Evolutionary conservation across 768 basidiomycete species (phyloP).

Genomic region (Rubroboletus pulcherrimus): DNA sequence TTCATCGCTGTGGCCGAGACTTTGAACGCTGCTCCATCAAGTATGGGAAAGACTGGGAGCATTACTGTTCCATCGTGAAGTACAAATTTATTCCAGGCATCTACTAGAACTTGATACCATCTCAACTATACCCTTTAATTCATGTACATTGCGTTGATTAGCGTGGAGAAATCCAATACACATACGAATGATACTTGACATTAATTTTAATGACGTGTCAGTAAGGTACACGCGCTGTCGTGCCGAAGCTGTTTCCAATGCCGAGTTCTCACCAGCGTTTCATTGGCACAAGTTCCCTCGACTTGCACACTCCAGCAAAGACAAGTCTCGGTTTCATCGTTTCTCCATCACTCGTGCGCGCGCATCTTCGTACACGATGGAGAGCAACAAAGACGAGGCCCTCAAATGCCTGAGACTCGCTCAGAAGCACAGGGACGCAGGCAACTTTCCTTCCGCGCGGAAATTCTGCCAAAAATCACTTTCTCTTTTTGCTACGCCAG

Average conservation of each 20-base stretch:
- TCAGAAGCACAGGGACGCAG: constrained; percentile 64
- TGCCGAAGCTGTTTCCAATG: constrained; percentile 5
- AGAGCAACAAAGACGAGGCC: constrained; percentile 90
- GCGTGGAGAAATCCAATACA: not conserved
- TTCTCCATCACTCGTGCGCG: constrained; percentile 9
- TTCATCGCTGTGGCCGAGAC: constrained; percentile 89
- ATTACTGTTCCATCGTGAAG: constrained; percentile 81
- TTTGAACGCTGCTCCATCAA: constrained; percentile 92
- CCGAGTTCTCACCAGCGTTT: constrained; percentile 24
- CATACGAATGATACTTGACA: not conserved
- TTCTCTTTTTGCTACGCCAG: constrained; percentile 72
- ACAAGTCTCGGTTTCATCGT: constrained; percentile 6
- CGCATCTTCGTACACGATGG: constrained; percentile 43
- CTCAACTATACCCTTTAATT: constrained; percentile 7
- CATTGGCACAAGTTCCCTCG: constrained; percentile 1
- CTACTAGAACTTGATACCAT: constrained; percentile 48
- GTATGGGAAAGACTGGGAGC: constrained; percentile 95
- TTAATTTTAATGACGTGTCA: constrained; percentile 5
- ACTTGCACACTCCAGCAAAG: not conserved
- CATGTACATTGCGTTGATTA: not conserved
- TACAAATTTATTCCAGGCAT: constrained; percentile 88
- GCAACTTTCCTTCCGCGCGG: constrained; percentile 72
- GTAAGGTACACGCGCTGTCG: not conserved
- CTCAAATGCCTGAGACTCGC: constrained; percentile 78
- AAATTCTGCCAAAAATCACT: constrained; percentile 91